Percentiles rank a stretch among this genome's conserved stretches.
Evolutionary conservation across 345 rosid species (phyloP).

Genomic region (Citrus mangshanensis): DNA sequence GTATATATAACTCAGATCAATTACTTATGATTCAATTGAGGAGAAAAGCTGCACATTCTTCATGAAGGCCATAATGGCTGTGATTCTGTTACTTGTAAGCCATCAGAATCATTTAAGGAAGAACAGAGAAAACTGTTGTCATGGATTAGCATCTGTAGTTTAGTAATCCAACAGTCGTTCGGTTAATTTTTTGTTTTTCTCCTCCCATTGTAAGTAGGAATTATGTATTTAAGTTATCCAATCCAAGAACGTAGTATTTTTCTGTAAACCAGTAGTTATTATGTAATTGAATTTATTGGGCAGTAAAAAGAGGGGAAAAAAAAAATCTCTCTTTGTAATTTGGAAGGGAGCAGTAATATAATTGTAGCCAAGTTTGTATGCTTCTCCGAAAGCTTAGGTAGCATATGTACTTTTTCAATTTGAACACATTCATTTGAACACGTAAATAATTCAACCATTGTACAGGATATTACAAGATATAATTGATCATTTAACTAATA

Average conservation of each 20-base stretch:
- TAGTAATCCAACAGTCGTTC: not conserved
- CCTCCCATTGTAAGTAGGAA: not conserved
- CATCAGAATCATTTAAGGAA: not conserved
- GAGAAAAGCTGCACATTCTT: slow-evolving; percentile 2
- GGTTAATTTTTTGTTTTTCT: not conserved
- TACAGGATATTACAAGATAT: not conserved
- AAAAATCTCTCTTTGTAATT: not conserved
- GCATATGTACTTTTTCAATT: not conserved
- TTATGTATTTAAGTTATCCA: not conserved
- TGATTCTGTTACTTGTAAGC: not conserved
- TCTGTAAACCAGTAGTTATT: not conserved
- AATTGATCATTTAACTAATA: too few species aligned
- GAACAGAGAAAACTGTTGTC: not conserved
- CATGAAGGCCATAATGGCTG: not conserved
- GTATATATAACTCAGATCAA: not conserved
- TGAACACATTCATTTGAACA: not conserved
- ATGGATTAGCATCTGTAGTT: not conserved
- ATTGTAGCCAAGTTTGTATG: not conserved
- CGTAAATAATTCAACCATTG: not conserved
- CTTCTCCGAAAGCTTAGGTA: not conserved
- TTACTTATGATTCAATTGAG: not conserved
- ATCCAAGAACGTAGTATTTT: not conserved
- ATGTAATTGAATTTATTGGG: not conserved
- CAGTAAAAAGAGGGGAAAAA: not conserved
- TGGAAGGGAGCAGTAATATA: not conserved